phyloP scores from a whole-genome alignment of 2,329 filamentous ascomycete genomes.

The Fusarium proliferatum region DNA sequence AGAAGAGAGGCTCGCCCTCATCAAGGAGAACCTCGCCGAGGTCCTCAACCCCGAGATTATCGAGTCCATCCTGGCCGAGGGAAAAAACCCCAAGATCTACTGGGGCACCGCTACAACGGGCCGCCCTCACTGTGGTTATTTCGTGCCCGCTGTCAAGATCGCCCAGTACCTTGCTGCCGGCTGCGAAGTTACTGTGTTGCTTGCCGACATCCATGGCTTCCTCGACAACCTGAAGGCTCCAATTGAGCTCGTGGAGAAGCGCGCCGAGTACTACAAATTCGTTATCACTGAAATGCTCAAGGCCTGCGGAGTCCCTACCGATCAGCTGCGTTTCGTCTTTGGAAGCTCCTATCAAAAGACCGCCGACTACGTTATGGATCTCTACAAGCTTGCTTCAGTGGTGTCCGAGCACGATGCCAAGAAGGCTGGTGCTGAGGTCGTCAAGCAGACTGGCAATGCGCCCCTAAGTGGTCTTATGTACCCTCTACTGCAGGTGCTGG shows the following conservation, averaged over 20 bases:
- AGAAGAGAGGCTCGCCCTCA: conserved; percentile 76
- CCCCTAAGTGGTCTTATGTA: conserved; percentile 65
- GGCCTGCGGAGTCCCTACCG: conserved; percentile 81
- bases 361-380: conserved; percentile 84
- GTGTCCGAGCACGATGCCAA: conserved; percentile 84
- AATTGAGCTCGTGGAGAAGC: conserved; percentile 84
- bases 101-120: conserved; percentile 90
- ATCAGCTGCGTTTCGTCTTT: conserved; percentile 83
- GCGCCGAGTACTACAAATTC: conserved; percentile 85
- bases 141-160: conserved; percentile 89
- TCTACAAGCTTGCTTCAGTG: conserved; percentile 79
- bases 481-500: conserved; percentile 79
- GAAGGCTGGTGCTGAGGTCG: conserved; percentile 91
- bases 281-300: conserved; percentile 80
- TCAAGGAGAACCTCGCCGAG: conserved; percentile 84
- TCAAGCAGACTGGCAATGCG: conserved; percentile 88
- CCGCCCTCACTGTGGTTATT: conserved; percentile 90
- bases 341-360: conserved; percentile 85
- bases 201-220: conserved; percentile 81
- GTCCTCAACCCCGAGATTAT: conserved; percentile 87
- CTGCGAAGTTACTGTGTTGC: conserved; percentile 82
- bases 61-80: conserved; percentile 75
- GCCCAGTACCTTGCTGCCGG: conserved; percentile 87
- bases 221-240: conserved; percentile 88
- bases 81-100: conserved; percentile 81